phyloP scores from a whole-genome alignment of 148 eudicot genomes.

The Arbutus unedo region DNA sequence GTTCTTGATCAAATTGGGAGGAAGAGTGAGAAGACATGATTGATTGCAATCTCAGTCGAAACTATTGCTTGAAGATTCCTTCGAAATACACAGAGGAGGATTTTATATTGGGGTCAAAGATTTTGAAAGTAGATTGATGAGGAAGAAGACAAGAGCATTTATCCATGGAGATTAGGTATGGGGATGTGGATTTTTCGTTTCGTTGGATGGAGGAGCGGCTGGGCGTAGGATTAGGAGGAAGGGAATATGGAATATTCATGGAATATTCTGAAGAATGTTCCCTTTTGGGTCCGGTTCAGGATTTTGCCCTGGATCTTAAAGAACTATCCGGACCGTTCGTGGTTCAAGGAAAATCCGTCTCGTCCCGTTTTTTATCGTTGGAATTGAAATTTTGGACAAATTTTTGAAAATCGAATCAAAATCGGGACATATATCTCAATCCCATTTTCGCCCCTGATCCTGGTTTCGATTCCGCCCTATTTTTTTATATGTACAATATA shows the following conservation, averaged over 20 bases:
- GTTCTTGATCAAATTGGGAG: constrained; percentile 17
- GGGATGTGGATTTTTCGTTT: neutral
- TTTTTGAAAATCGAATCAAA: no score
- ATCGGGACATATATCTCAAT: no score
- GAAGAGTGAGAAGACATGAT: neutral
- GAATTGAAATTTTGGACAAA: no score
- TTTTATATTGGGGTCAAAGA: neutral
- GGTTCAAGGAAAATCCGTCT: no score
- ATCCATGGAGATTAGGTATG: neutral
- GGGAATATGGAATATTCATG: constrained; percentile 11
- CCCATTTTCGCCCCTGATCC: no score
- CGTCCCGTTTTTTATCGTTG: no score
- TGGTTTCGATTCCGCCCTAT: no score
- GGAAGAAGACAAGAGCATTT: neutral
- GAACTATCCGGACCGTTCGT: no score
- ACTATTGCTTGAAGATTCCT: no score
- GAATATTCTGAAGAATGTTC: constrained; percentile 22
- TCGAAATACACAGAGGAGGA: no score
- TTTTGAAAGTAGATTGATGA: neutral
- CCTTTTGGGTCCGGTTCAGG: neutral
- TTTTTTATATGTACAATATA: no score
- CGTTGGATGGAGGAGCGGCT: neutral
- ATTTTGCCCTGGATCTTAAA: no score
- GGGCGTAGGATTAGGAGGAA: neutral
- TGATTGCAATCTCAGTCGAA: neutral